Evolutionary conservation across 2,329 filamentous ascomycete species (phyloP).

Genomic region (Monilinia aucupariae): DNA sequence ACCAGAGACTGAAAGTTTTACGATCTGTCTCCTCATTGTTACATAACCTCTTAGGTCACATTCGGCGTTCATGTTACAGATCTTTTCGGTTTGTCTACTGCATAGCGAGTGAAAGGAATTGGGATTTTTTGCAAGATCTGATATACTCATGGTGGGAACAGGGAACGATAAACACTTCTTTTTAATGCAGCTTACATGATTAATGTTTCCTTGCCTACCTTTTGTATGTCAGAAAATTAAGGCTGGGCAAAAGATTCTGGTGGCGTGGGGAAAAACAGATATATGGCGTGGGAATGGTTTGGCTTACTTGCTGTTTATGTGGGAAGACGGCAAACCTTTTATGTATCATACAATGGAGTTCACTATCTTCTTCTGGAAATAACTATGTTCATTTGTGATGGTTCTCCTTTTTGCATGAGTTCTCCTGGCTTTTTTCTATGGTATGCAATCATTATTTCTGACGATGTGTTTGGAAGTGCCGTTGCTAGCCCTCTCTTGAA

Average conservation of each 20-base stretch:
- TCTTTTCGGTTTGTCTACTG: constrained; percentile 34
- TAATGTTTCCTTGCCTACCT: constrained; percentile 31
- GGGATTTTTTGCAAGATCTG: constrained; percentile 32
- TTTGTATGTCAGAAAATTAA: constrained; percentile 24
- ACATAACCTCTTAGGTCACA: constrained; percentile 33
- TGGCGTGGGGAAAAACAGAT: constrained; percentile 27
- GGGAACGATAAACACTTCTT: constrained; percentile 27
- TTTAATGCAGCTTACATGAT: constrained; percentile 35
- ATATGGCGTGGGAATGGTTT: constrained; percentile 33
- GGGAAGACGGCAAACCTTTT: constrained; percentile 22
- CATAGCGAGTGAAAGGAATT: constrained; percentile 36
- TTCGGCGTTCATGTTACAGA: constrained; percentile 33
- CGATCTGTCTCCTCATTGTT: constrained; percentile 29
- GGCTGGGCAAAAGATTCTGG: constrained; percentile 24
- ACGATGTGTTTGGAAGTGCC: not conserved
- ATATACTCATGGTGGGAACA: constrained; percentile 25
- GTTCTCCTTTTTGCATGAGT: not conserved
- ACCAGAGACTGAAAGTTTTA: constrained; percentile 5
- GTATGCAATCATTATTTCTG: not conserved
- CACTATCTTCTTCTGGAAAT: constrained; percentile 20
- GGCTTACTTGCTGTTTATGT: constrained; percentile 26
- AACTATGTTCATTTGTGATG: not conserved
- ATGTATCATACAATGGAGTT: constrained; percentile 36
- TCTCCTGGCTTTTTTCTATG: not conserved
- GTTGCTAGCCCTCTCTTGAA: not conserved